Evolutionary conservation across 345 rosid species (phyloP), one percentile per base, ranked within the genome.

Genomic region (Heritiera fomes): DNA sequence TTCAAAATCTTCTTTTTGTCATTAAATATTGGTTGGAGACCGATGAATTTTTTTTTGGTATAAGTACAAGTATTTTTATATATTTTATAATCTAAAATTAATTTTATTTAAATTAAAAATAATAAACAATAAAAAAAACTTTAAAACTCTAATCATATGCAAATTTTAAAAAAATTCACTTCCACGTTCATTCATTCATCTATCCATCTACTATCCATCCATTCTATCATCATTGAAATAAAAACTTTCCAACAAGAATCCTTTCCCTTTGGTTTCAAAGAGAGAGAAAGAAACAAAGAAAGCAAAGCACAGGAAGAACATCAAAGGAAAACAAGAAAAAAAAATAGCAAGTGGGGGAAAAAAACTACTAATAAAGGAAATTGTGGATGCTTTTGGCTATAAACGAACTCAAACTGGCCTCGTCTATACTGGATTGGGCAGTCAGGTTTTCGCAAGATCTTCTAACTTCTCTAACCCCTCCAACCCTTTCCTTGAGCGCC

Each of bases 391-490:
- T 86, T 88, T 85, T 86, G 82, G 85, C 85, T 83, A 14, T 38
- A 89, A 88, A 83, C 84, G 1, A 85, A 79, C 89, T 78, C 66
- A 82, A 87, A 82, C 82, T 82, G 77, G 87, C 88, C 66, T 85
- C 86, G 81, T 85, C 87, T 82, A 80, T 84, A 83, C 88, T 80
- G 87, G 82, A 82, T 85, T 73, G 79, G 85, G 89, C 84, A 80
- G 84, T 80, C 45, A 49, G 79, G 71, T 71, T 67, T 76, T 32
- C 75, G 46, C 64, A 58, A 78, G 32, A 67, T 62, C 58, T 64
- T 69, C 62, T 15, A 59, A 74, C 84, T 65, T 40, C 68, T 77
- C 46, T 13, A 23, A 45, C 59, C 60, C 14, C 43, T 53, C 72
- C 78, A 45, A 72, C 56, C 71, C 63, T 80, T 75, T 66, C 17